These are phyloP conservation scores for Trichoderma sp. DNA, from an alignment of 2,329 filamentous ascomycete genomes.

Conservation along the genomic window DNA sequence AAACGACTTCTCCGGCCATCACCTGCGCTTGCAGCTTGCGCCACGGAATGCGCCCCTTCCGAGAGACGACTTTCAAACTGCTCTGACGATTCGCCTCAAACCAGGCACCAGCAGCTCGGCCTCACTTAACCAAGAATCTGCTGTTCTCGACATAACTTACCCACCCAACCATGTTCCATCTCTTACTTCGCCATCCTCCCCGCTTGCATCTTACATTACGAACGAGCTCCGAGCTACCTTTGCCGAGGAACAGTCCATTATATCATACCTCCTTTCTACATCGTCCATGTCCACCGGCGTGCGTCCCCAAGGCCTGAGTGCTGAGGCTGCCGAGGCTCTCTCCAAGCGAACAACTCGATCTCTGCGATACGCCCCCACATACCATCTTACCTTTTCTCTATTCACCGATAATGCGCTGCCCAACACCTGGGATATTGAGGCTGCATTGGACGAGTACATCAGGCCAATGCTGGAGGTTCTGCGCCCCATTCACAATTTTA, in stretches of 20 bases:
- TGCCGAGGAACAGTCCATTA: conserved; percentile 81
- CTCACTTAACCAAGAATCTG: conserved; percentile 64
- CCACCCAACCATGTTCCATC: conserved; percentile 65
- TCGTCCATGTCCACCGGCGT: conserved; percentile 51
- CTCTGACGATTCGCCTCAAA: conserved; percentile 68
- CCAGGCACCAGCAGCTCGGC: conserved; percentile 61
- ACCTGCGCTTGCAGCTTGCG: conserved; percentile 55
- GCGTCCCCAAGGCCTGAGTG: conserved; percentile 45
- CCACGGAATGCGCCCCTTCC: conserved; percentile 29
- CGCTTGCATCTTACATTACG: conserved; percentile 74
- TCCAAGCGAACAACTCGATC: conserved; percentile 76
- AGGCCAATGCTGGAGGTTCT: conserved; percentile 76
- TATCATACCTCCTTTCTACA: conserved; percentile 69
- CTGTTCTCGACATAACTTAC: conserved; percentile 76
- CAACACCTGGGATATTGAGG: conserved; percentile 87
- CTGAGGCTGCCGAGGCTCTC: conserved; percentile 54
- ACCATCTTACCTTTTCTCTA: conserved; percentile 92
- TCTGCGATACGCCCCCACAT: conserved; percentile 87
- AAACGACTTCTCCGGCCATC: conserved; percentile 82
- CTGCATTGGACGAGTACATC: conserved; percentile 77
- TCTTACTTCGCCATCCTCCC: conserved; percentile 65
- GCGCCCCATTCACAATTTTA: conserved; percentile 86
- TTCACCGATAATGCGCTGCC: conserved; percentile 78
- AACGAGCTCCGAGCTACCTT: conserved; percentile 75
- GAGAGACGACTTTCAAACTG: conserved; percentile 41